Percentiles rank a stretch among this genome's conserved stretches.
Evolutionary conservation across 1,284 basidiomycete species (phyloP).

Genomic region (Omphalotus olearius): DNA sequence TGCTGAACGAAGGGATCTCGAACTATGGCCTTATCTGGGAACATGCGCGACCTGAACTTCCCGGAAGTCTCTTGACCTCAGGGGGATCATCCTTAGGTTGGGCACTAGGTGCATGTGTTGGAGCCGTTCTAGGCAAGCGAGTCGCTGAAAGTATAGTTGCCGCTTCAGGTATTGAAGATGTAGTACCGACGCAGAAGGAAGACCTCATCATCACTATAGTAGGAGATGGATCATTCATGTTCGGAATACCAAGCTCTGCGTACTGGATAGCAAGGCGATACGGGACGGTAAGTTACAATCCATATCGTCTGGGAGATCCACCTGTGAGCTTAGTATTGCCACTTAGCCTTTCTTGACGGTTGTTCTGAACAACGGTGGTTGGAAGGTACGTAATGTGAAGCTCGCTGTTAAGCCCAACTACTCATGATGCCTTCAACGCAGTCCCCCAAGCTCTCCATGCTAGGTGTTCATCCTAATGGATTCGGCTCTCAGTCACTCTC

Average conservation of each 20-base stretch:
- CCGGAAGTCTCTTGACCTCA: conserved; percentile 48
- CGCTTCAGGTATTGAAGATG: neutral
- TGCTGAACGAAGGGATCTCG: conserved; percentile 63
- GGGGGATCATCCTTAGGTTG: conserved; percentile 64
- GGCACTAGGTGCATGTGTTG: conserved; percentile 60
- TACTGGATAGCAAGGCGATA: conserved; percentile 72
- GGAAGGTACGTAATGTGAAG: conserved; percentile 40
- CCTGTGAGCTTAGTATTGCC: neutral
- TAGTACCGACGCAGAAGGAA: conserved; percentile 18
- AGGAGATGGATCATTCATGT: conserved; percentile 67
- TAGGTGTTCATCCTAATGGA: conserved; percentile 58
- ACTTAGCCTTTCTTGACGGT: conserved; percentile 65
- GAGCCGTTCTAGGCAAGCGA: conserved; percentile 45
- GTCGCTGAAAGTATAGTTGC: conserved; percentile 14
- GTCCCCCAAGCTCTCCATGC: conserved; percentile 61
- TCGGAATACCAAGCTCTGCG: conserved; percentile 58
- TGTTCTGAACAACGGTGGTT: conserved; percentile 68
- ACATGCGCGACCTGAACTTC: conserved; percentile 48
- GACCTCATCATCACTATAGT: conserved; percentile 57
- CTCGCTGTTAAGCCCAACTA: neutral
- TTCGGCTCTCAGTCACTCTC: conserved; percentile 40
- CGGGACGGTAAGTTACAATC: conserved; percentile 45
- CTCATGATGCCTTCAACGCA: conserved; percentile 18
- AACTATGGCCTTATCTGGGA: conserved; percentile 51
- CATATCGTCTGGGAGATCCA: neutral